These are phyloP conservation scores for Talaromyces stipitatus DNA, from an alignment of 495 filamentous ascomycete species.

Conservation along the genomic window DNA sequence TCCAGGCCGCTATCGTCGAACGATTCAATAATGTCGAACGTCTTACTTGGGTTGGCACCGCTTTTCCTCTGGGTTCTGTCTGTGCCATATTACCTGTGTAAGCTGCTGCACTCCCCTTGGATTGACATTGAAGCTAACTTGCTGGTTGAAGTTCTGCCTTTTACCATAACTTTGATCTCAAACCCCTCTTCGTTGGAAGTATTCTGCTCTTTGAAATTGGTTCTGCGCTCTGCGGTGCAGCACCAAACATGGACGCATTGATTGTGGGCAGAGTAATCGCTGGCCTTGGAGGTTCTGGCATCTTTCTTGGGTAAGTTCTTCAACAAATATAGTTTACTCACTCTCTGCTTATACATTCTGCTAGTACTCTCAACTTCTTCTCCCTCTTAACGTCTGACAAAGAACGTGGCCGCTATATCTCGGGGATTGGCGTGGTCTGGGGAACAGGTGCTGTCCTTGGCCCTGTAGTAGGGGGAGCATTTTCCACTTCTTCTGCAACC, in stretches of 20 bases:
- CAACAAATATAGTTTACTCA: neutral
- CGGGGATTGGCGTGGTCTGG: constrained; percentile 27
- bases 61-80: constrained; percentile 24
- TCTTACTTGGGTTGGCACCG: constrained; percentile 48
- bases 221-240: constrained; percentile 38
- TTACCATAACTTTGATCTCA: constrained; percentile 41
- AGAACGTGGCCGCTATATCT: constrained; percentile 29
- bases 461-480: constrained; percentile 32
- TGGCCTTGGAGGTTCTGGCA: constrained; percentile 31
- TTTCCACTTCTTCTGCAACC: constrained; percentile 18
- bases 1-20: constrained; percentile 46
- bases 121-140: neutral
- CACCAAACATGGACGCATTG: constrained; percentile 32
- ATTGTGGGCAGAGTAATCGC: constrained; percentile 33
- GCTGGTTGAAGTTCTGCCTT: neutral
- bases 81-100: neutral
- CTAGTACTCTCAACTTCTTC: constrained; percentile 19
- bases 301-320: constrained; percentile 12
- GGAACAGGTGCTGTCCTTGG: constrained; percentile 39
- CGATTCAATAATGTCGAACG: constrained; percentile 42
- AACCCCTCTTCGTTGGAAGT: constrained; percentile 36
- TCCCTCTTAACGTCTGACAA: constrained; percentile 19
- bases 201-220: constrained; percentile 37
- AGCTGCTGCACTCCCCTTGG: neutral
- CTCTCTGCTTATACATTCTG: neutral